phyloP scores from a whole-genome alignment of 495 filamentous ascomycete genomes.

The Aspergillus sparsus region DNA sequence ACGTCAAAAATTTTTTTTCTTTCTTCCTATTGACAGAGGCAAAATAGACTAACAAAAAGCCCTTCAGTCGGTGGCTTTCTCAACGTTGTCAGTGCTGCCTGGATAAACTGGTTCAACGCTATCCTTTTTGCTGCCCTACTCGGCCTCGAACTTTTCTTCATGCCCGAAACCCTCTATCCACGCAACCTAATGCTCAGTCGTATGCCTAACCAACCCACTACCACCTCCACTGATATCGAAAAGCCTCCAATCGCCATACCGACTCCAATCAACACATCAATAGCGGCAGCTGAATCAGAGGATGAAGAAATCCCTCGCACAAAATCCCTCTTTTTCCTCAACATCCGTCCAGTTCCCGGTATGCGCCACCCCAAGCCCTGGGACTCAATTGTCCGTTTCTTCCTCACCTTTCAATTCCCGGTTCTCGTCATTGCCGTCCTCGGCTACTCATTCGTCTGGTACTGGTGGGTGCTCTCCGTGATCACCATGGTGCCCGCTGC shows the following conservation, averaged over 20 bases:
- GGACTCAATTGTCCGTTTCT: slow-evolving; percentile 50
- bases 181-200: slow-evolving; percentile 51
- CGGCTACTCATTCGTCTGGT: slow-evolving; percentile 59
- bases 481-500: slow-evolving; percentile 62
- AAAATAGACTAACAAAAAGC: neutral
- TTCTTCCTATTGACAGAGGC: neutral
- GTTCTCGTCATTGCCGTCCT: slow-evolving; percentile 49
- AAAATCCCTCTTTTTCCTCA: slow-evolving; percentile 51
- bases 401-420: slow-evolving; percentile 50
- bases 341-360: slow-evolving; percentile 52
- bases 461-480: slow-evolving; percentile 65
- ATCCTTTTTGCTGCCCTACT: slow-evolving; percentile 58
- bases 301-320: slow-evolving; percentile 42
- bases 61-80: slow-evolving; percentile 58
- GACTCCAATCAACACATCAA: neutral
- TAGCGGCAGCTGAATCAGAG: neutral
- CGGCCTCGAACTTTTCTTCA: slow-evolving; percentile 51
- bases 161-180: slow-evolving; percentile 64
- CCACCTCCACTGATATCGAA: slow-evolving; percentile 28
- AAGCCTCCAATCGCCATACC: slow-evolving; percentile 18
- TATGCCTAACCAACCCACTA: slow-evolving; percentile 23
- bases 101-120: slow-evolving; percentile 61
- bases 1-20: slow-evolving; percentile 9
- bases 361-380: slow-evolving; percentile 55
- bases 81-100: slow-evolving; percentile 48